Percentiles rank a stretch among this genome's conserved stretches.
Evolutionary conservation across 768 basidiomycete genomes (phyloP).

Genomic region (Fomitopsis serialis): DNA sequence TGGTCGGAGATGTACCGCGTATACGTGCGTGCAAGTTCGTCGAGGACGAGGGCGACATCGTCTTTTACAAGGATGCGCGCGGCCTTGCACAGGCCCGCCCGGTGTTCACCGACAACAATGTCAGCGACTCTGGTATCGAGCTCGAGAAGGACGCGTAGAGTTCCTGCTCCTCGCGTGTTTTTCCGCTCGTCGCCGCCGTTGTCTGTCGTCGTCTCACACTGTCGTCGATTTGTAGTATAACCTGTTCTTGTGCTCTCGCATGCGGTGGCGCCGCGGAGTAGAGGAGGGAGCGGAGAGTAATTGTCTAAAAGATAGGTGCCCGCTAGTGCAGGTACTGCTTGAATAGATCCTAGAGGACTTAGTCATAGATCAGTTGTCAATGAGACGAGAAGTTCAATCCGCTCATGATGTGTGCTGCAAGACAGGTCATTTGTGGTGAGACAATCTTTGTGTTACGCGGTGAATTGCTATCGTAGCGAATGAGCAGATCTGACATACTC

Average conservation of each 20-base stretch:
- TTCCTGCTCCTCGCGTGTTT: not conserved
- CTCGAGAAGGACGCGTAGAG: slow-evolving; percentile 23
- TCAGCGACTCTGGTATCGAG: slow-evolving; percentile 67
- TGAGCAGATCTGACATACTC: too few species aligned
- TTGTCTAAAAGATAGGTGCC: not conserved
- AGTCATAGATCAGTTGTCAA: not conserved
- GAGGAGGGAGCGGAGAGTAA: not conserved
- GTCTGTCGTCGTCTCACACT: not conserved
- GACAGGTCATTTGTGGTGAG: too few species aligned
- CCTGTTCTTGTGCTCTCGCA: not conserved
- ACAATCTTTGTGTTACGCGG: too few species aligned
- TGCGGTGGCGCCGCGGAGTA: not conserved
- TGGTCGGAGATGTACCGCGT: slow-evolving; percentile 80
- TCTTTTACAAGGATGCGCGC: slow-evolving; percentile 86
- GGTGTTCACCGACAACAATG: slow-evolving; percentile 51
- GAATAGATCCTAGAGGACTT: not conserved
- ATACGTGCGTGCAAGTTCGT: slow-evolving; percentile 86
- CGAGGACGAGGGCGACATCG: slow-evolving; percentile 86
- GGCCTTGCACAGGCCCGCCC: slow-evolving; percentile 74
- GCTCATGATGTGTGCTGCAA: not conserved
- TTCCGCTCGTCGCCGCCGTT: not conserved
- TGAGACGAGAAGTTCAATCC: not conserved
- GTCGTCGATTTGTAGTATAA: not conserved
- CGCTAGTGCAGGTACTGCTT: not conserved
- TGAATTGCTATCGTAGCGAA: too few species aligned